phyloP scores from a whole-genome alignment of 768 basidiomycete species.

The Rhizopogon rudus region DNA sequence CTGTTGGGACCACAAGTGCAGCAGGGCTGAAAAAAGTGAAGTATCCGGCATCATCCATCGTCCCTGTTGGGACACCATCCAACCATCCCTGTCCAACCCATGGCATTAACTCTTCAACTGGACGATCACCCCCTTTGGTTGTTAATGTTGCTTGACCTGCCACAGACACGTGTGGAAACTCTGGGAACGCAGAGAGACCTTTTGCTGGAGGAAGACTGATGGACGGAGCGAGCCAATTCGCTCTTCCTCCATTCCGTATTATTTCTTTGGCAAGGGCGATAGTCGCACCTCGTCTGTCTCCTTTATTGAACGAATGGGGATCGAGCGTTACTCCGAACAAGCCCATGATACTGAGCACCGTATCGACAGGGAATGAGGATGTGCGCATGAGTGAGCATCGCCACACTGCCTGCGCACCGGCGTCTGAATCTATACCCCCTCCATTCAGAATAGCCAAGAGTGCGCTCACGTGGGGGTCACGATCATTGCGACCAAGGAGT shows the following conservation, averaged over 20 bases:
- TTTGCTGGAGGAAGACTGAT: background rate
- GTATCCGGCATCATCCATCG: background rate
- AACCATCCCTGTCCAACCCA: background rate
- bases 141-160: background rate
- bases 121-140: background rate
- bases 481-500: background rate
- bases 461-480: background rate
- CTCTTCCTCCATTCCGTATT: background rate
- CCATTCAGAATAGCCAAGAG: background rate
- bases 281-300: slow-evolving; percentile 1
- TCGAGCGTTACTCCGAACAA: slow-evolving; percentile 1
- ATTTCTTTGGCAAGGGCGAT: slow-evolving; percentile 1
- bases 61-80: background rate
- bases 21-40: background rate
- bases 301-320: background rate
- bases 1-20: background rate
- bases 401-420: slow-evolving; percentile 2
- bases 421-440: background rate
- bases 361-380: background rate
- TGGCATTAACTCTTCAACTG: background rate
- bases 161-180: background rate
- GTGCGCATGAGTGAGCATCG: slow-evolving; percentile 1
- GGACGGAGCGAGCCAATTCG: background rate
- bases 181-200: background rate
- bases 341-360: slow-evolving; percentile 4